Evolutionary conservation across 2,329 filamentous ascomycete species (phyloP), one percentile per base, ranked within the genome.

Genomic region (Cryphonectria parasitica): DNA sequence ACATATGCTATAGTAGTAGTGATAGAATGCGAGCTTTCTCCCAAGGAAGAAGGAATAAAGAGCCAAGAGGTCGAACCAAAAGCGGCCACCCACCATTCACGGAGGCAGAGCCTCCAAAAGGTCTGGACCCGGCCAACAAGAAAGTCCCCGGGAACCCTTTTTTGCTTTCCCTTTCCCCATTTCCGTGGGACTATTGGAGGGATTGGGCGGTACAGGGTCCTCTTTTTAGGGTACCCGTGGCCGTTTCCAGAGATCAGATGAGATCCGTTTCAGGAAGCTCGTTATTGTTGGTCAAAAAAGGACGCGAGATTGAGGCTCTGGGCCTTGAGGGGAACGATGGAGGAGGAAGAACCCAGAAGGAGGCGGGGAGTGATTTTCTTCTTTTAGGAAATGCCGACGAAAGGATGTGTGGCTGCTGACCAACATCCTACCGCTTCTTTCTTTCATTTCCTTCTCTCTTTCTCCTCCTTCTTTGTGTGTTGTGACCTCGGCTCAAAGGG

Each of bases 31-130:
- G 3, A 31, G 15, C 11, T 19, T 11, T 6, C 13, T 7, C 25
- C 54, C 25, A 58, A 31, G 25, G 34, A 54, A 17, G 13, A 34
- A 31, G 15, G 54, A 58, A 31, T 31, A 13, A 4, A 58, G 8
- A 31, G 15, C 25, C 25, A n/a, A 22, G 22, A 8, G 54, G 28
- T 58, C 13, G 28, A 31, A 31, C 28, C 54, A 58, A 6, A 58
- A 58, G 7, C 28, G 4, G 25, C 15, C 28, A 28, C 25, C n/a
- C 52, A 31, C 25, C 43, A 5, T 28, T 58, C 28, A 25, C 54
- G 58, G 58, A 61, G 17, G 58, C 31, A 39, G 17, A 39, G 58
- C 58, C 58, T 61, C 58, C 58, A 61, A 22, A 22, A 11, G 58
- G 58, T 39, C 25, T 58, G 25, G 54, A 58, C 54, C 28, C 54